Percentiles rank a stretch among this genome's conserved stretches.
Evolutionary conservation across 2,329 filamentous ascomycete species (phyloP).

Genomic region (Fusarium robinianum): DNA sequence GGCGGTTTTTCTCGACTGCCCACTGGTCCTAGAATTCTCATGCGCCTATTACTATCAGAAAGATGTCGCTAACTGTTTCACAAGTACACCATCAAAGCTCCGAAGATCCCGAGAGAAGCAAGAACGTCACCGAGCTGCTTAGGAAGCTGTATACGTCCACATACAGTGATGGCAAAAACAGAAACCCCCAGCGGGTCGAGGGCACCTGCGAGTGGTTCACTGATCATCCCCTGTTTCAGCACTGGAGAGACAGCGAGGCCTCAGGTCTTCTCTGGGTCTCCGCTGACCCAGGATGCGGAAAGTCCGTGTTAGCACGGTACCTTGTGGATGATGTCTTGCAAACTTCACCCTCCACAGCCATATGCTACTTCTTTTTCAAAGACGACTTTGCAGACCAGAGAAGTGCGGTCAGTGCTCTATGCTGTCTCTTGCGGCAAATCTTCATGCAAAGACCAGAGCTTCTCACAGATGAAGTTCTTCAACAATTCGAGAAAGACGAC

Average conservation of each 20-base stretch:
- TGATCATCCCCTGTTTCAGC: conserved; percentile 3
- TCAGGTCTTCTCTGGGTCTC: conserved; percentile 38
- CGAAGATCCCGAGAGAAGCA: too few species aligned
- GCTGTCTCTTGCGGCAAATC: conserved; percentile 46
- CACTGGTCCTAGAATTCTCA: too few species aligned
- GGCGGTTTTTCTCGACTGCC: too few species aligned
- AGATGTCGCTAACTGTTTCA: too few species aligned
- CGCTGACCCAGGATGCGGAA: conserved; percentile 50
- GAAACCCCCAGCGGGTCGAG: conserved; percentile 12
- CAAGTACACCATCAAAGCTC: too few species aligned
- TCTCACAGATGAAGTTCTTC: conserved; percentile 27
- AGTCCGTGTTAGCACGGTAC: conserved; percentile 47
- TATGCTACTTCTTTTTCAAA: conserved; percentile 53
- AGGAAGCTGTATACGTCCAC: conserved; percentile 7
- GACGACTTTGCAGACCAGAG: conserved; percentile 47
- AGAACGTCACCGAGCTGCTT: background rate
- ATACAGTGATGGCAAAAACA: conserved; percentile 24
- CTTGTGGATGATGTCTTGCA: conserved; percentile 41
- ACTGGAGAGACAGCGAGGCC: conserved; percentile 5
- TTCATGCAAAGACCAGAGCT: conserved; percentile 34
- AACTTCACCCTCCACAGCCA: conserved; percentile 19
- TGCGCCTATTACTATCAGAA: too few species aligned
- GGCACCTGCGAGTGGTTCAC: conserved; percentile 28
- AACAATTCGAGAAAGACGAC: conserved; percentile 25
- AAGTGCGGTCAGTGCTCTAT: conserved; percentile 37